A percentile compares a stretch with the other conserved stretches of the same genome.
Evolutionary conservation across 176 grass and related monocot genomes (phyloP).

Genomic region (Coix lacrymajobi): DNA sequence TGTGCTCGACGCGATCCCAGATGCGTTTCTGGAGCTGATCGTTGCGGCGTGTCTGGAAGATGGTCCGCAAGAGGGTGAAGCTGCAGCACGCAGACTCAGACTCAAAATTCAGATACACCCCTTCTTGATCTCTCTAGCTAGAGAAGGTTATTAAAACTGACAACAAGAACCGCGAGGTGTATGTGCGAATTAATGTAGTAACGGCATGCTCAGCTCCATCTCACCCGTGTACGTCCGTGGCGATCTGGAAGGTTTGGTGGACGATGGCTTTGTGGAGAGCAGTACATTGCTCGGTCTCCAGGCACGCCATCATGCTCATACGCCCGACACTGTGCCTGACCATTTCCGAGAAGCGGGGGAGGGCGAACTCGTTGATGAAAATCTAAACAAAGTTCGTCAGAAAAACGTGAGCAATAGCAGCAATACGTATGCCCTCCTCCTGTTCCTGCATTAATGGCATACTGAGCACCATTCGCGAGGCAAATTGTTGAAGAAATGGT

Average conservation of each 20-base stretch:
- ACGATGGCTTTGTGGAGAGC: not conserved
- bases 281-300: not conserved
- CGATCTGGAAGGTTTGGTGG: accelerated
- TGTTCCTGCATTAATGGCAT: no score
- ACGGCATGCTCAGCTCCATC: not conserved
- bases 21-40: not conserved
- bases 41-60: not conserved
- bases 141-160: not conserved
- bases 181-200: not conserved
- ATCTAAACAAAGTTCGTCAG: not conserved
- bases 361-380: not conserved
- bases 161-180: not conserved
- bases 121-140: not conserved
- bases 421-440: not conserved
- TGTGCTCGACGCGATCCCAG: not conserved
- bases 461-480: not conserved
- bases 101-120: no score
- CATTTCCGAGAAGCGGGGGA: not conserved
- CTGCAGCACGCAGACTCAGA: not conserved
- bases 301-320: conserved; percentile 5
- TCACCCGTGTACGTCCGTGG: conserved; percentile 3
- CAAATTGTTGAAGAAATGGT: not conserved
- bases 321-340: not conserved
- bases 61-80: conserved; percentile 15
- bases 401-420: not conserved